Evolutionary conservation across 2,329 filamentous ascomycete species (phyloP).

Genomic region (Claviceps capensis): DNA sequence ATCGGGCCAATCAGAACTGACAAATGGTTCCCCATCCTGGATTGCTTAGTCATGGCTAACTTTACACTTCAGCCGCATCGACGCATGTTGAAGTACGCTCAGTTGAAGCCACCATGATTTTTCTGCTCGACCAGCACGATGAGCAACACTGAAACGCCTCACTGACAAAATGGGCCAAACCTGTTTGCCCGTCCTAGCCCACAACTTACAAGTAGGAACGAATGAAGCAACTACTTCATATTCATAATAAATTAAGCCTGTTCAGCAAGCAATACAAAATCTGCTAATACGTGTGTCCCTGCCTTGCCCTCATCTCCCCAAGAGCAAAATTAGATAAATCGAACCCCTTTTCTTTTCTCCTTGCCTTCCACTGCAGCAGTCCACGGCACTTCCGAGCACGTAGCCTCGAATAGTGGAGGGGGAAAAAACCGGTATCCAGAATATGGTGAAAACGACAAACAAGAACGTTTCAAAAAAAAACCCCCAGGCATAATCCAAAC

Average conservation of each 20-base stretch:
- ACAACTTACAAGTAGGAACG: not conserved
- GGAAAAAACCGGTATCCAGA: too few relatives aligned
- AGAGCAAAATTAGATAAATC: not conserved
- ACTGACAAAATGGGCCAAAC: too few relatives aligned
- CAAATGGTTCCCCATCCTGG: not conserved
- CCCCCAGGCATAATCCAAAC: too few relatives aligned
- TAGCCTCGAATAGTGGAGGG: too few relatives aligned
- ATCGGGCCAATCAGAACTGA: not conserved
- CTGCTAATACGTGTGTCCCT: not conserved
- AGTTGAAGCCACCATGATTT: too few relatives aligned
- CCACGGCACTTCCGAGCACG: not conserved
- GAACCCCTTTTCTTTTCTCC: not conserved
- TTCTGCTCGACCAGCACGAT: too few relatives aligned
- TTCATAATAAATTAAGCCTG: conserved; percentile 2
- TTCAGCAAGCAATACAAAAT: conserved; percentile 3
- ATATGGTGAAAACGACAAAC: too few relatives aligned
- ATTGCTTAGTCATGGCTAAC: not conserved
- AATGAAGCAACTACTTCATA: not conserved
- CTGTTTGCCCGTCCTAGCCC: not conserved
- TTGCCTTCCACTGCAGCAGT: not conserved
- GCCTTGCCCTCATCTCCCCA: not conserved
- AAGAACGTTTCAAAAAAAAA: too few relatives aligned
- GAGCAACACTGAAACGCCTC: too few relatives aligned
- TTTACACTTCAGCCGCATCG: conserved; percentile 1
- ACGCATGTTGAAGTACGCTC: too few relatives aligned